Base-by-base conservation (phyloP, 176 grass and related monocot species). In the Rhynchospora pubera region DNA sequence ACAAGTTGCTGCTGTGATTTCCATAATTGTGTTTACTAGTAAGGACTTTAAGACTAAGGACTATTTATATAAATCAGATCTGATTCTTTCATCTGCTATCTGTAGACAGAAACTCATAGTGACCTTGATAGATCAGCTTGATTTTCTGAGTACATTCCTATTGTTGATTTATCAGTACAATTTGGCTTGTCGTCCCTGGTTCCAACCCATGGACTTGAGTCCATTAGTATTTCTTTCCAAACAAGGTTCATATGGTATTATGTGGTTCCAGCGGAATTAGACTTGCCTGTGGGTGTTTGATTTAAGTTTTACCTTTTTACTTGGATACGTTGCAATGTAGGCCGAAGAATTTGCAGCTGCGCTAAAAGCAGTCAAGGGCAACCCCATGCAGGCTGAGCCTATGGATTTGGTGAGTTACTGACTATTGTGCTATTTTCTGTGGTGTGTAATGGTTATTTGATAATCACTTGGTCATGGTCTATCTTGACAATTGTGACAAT, bases 271-370 rank as follows among this genome's bases (percentile, higher is more conserved):
- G 19, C 60, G 28, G 44, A 48, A 64, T 47, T 50, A 52, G 16
- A 18, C 3, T 82, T 82, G 4, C 18, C 44, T 64, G 39, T 82
- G 7, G 3, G 22, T 34, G 34, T 1, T 80, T 80, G 11, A 48
- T 64, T 66, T 65, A 39, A 9, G 44, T 47, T 24, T 23, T 81
- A 30, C 19, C 2, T 64, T 82, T 62, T 62, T 28, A 62, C 57
- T 46, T 62, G 14, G n/a, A n/a, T n/a, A n/a, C n/a, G n/a, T n/a
- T n/a, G n/a, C n/a, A n/a, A n/a, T n/a, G n/a, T n/a, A n/a, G n/a
- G n/a, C n/a, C n/a, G n/a, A 98, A 91, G 95, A 98, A 83, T 87
- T 98, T 65, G 95, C 90, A 2, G 92, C 87, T 14, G 90, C 92
- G 59, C 89, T 98, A 64, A 82, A 56, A 90, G 92, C 88, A 48